Evolutionary conservation across 345 rosid species (phyloP).

Genomic region (Salix koriyanagi): DNA sequence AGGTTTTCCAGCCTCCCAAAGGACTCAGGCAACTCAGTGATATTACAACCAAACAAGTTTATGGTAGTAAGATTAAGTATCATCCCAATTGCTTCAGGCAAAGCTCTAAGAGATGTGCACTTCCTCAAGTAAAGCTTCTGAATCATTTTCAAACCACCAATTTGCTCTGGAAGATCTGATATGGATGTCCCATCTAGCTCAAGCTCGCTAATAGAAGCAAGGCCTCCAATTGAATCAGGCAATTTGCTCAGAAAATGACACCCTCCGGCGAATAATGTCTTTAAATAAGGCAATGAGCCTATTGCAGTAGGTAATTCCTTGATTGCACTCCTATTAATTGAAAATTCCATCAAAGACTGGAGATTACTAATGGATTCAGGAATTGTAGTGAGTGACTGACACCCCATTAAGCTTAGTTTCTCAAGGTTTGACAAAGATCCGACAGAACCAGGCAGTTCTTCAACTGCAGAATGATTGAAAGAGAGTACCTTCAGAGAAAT

Average conservation of each 20-base stretch:
- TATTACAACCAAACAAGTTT: slow-evolving; percentile 14
- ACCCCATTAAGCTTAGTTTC: slow-evolving; percentile 28
- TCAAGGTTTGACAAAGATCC: slow-evolving; percentile 37
- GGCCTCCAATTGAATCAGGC: slow-evolving; percentile 42
- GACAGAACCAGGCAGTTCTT: slow-evolving; percentile 37
- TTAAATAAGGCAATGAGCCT: slow-evolving; percentile 33
- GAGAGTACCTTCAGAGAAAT: slow-evolving; percentile 33
- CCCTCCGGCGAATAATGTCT: slow-evolving; percentile 15
- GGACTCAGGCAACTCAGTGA: slow-evolving; percentile 46
- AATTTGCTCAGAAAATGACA: slow-evolving; percentile 27
- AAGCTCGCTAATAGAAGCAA: slow-evolving; percentile 31
- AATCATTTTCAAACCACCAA: slow-evolving; percentile 38
- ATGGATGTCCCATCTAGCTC: slow-evolving; percentile 22
- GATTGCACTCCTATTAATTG: slow-evolving; percentile 15
- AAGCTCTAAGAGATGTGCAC: slow-evolving; percentile 13
- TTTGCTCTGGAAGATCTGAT: slow-evolving; percentile 33
- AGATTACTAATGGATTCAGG: slow-evolving; percentile 42
- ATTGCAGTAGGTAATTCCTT: slow-evolving; percentile 37
- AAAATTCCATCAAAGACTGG: slow-evolving; percentile 26
- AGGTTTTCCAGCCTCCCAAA: slow-evolving; percentile 46
- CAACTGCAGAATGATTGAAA: slow-evolving; percentile 29
- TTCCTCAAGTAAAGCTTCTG: slow-evolving; percentile 29
- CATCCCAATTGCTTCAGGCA: slow-evolving; percentile 43
- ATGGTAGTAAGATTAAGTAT: slow-evolving; percentile 33
- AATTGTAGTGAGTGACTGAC: slow-evolving; percentile 25